Evolutionary conservation across 2,329 filamentous ascomycete species (phyloP), one percentile per base, ranked within the genome.

Genomic region (Hymenotorrendiella dingleyae): DNA sequence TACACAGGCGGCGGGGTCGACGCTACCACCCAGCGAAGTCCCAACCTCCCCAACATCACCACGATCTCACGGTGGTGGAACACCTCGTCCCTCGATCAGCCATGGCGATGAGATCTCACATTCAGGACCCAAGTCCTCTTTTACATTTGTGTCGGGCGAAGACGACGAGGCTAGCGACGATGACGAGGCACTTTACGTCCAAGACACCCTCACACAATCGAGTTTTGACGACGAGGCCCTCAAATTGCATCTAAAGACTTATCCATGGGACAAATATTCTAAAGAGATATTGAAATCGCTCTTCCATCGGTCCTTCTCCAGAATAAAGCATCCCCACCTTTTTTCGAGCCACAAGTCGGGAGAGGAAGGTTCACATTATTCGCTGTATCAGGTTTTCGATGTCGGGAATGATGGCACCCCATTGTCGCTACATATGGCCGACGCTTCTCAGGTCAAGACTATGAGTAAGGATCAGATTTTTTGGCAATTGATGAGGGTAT

Each of bases 371-470:
- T 27, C 41, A 3, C 35, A 38, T 30, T 43, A 43, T 28, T 27
- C 20, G 11, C 21, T 43, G 3, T 43, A 43, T 34, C 41, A 43
- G 21, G 28, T 43, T 12, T 43, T 43, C 39, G 41, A 43, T 27
- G 41, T 43, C 5, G 41, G 41, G 4, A 38, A 34, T 35, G 41
- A 43, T 39, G 35, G 41, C 21, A 39, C 35, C 9, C 41, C 41
- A 4, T 20, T 43, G 14, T 29, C 35, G 9, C n/a, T 43, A 16
- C 41, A 43, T 39, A 19, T 14, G n/a, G 16, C 20, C 10, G 29
- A n/a, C n/a, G n/a, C n/a, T n/a, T n/a, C n/a, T n/a, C n/a, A n/a
- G n/a, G n/a, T n/a, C n/a, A n/a, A n/a, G n/a, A n/a, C n/a, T n/a
- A n/a, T n/a, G n/a, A 7, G 24, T 3, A 43, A 43, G 26, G 41